Base-by-base conservation (phyloP, 2,329 filamentous ascomycete genomes). In the Fusarium multiceps region DNA sequence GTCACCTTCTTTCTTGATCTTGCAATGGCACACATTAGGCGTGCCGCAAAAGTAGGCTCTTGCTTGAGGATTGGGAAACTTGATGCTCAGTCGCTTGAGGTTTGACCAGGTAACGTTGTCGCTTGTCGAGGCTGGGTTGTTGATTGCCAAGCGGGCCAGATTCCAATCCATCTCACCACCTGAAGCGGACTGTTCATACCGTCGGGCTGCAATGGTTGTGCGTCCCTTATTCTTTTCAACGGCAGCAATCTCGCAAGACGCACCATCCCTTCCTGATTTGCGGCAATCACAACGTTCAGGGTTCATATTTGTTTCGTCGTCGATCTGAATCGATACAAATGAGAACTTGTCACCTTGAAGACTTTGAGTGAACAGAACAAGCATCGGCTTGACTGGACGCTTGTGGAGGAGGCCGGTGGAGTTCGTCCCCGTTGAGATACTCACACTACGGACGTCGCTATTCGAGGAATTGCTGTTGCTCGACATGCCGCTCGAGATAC, bases 221-320 rank as follows among this genome's bases (percentile, higher is more conserved):
- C 72, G 60, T 3, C 78, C 78, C n/a, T 73, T 72, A 6, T 60
- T 63, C 59, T 72, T 70, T 58, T 80, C 77, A 8, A 80, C 73
- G 11, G 73, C 63, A 0, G 71, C 72, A 16, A 76, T 66, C 8
- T 64, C 59, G 11, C 74, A 76, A 7, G 56, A 53, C 34, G 70
- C 65, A 0, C 75, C 76, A n/a, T 75, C 74, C 27, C 49, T 63
- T 14, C 71, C 74, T 0, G 76, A 72, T 27, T 70, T 69, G 12
- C 75, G 74, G 53, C 80, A 82, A 25, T 78, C 75, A 62, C 79
- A 81, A 7, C 75, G 74, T 25, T 79, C 75, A 2, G 77, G 76
- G 41, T 81, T 80, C 49, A 79, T 71, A 9, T 72, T 66, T 10
- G 76, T 79, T 13, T 76, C 71, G 14, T 78, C 73, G 37, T 80